Percentiles rank a stretch among this genome's conserved stretches.
Evolutionary conservation across 2,329 filamentous ascomycete genomes (phyloP).

Genomic region (Fusarium humuli): DNA sequence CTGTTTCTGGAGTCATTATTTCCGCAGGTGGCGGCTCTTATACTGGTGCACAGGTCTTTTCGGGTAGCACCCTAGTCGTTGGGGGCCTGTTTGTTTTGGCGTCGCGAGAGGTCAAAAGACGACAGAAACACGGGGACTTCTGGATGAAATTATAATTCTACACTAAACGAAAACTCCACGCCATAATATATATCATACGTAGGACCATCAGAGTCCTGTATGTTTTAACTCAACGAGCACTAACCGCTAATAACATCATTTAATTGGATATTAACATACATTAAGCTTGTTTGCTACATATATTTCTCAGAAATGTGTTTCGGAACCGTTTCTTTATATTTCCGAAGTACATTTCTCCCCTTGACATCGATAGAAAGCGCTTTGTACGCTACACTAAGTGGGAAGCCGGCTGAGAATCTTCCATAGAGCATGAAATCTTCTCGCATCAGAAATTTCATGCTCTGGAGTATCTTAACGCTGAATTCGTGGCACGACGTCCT

Average conservation of each 20-base stretch:
- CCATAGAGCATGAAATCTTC: background rate
- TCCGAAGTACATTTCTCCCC: background rate
- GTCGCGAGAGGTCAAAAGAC: background rate
- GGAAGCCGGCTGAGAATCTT: background rate
- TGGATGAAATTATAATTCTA: background rate
- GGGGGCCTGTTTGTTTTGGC: background rate
- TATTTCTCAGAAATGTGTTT: no score
- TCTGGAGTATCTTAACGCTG: background rate
- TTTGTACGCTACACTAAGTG: background rate
- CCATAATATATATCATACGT: no score
- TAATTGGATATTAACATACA: no score
- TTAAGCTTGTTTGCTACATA: no score
- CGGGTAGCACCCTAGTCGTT: background rate
- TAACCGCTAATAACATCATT: no score
- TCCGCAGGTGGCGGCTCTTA: background rate
- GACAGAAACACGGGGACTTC: background rate
- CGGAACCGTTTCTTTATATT: background rate
- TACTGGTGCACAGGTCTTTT: background rate
- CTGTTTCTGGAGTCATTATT: background rate
- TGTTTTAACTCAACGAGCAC: no score
- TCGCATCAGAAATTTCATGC: background rate
- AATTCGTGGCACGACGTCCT: background rate
- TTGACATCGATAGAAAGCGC: background rate
- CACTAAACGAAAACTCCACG: no score
- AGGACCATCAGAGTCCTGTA: rapidly evolving